Base-by-base conservation (phyloP, 1,284 basidiomycete genomes). In the Naganishia sp. region DNA sequence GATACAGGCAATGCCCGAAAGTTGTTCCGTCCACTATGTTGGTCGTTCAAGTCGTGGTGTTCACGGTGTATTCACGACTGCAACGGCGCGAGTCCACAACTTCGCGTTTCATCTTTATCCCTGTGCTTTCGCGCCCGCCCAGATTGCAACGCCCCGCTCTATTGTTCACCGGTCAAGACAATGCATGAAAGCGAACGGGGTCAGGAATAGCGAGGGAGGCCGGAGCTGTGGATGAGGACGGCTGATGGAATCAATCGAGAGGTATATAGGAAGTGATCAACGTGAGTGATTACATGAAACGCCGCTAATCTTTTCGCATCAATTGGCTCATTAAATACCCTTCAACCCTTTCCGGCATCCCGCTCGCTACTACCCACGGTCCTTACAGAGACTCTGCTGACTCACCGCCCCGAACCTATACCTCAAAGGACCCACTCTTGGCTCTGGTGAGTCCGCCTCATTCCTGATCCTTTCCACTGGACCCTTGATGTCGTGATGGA, bases 221-320 rank as follows among this genome's bases (percentile, higher is more conserved):
- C 7, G 49, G 21, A 25, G 21, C 25, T 31, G 49, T 25, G 49
- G 10, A 25, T 21, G 21, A 33, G n/a, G 33, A 55, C n/a, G 33
- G 53, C 53, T n/a, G 33, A 42, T 36, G 53, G 33, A 21, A 42
- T 39, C 9, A 36, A 0, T 11, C 16, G 33, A 39, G 53, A 5
- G 33, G 36, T 55, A 55, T 55, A 55, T 55, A 55, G 53, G 53
- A 21, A 21, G 53, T 31, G n/a, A 55, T 55, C 53, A 55, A 50
- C 21, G 53, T 55, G 53, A 55, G 36, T 55, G 36, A 42, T 55
- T 33, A 18, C 36, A 16, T 42, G 53, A 55, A 23, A 31, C n/a
- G 9, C 53, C n/a, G 36, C 7, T 39, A 2, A 39, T 42, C 16
- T 49, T 49, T 21, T 49, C 25, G 53, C 33, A 55, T 42, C 53